These are phyloP conservation scores for Nothophaeocryptopus gaeumannii DNA, from an alignment of 2,329 filamentous ascomycete species.

Conservation along the genomic window DNA sequence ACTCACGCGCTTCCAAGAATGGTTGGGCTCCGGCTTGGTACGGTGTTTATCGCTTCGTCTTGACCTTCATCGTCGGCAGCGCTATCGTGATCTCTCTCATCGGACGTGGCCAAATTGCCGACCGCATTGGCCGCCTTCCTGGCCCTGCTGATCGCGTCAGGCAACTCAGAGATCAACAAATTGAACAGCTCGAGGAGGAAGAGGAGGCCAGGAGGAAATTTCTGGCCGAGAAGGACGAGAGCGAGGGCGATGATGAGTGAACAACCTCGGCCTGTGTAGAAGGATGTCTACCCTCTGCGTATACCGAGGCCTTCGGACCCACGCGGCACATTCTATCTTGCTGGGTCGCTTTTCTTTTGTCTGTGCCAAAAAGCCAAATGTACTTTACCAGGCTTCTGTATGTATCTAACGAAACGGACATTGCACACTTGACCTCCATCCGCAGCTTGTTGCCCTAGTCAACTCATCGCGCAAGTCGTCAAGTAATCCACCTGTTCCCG, in stretches of 20 bases:
- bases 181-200: slow-evolving; percentile 30
- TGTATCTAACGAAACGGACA: too few relatives aligned
- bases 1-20: slow-evolving; percentile 66
- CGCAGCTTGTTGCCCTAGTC: too few relatives aligned
- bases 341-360: too few relatives aligned
- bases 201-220: slow-evolving; percentile 32
- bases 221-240: slow-evolving; percentile 30
- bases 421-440: too few relatives aligned
- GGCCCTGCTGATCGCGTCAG: slow-evolving; percentile 49
- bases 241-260: slow-evolving; percentile 30
- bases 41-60: slow-evolving; percentile 80
- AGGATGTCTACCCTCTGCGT: neutral
- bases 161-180: slow-evolving; percentile 45
- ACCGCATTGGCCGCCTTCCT: slow-evolving; percentile 49
- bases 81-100: slow-evolving; percentile 79
- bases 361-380: too few relatives aligned
- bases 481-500: too few relatives aligned
- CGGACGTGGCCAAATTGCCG: slow-evolving; percentile 72
- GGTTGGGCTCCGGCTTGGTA: slow-evolving; percentile 89
- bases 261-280: neutral
- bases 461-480: too few relatives aligned
- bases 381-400: too few relatives aligned
- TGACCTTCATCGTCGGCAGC: slow-evolving; percentile 83
- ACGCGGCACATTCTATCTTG: too few relatives aligned
- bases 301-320: too few relatives aligned